These are phyloP conservation scores for Nemania serpens DNA, from an alignment of 2,329 filamentous ascomycete genomes.

Conservation along the genomic window DNA sequence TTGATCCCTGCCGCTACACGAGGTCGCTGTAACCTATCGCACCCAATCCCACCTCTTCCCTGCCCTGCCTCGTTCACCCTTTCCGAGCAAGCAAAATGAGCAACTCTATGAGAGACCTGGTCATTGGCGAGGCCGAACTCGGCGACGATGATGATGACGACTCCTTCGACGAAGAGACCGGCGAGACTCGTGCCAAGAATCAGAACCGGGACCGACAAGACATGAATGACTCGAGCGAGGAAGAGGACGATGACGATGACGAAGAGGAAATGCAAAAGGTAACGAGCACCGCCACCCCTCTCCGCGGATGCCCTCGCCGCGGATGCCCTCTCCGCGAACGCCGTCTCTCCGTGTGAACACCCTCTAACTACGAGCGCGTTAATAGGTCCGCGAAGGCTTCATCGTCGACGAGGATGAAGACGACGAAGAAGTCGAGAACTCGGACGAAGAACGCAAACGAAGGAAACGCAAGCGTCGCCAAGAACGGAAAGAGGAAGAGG, in stretches of 20 bases:
- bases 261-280: slow-evolving; percentile 82
- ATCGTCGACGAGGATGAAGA: slow-evolving; percentile 92
- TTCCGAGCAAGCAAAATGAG: slow-evolving; percentile 57
- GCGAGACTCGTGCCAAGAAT: slow-evolving; percentile 57
- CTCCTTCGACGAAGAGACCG: slow-evolving; percentile 77
- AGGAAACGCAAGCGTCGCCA: slow-evolving; percentile 75
- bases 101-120: slow-evolving; percentile 71
- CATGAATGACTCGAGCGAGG: slow-evolving; percentile 85
- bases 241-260: slow-evolving; percentile 91
- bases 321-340: too few relatives aligned
- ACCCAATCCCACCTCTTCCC: background rate
- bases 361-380: slow-evolving; percentile 27
- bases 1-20: background rate
- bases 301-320: too few relatives aligned
- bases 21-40: background rate
- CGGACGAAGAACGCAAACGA: slow-evolving; percentile 63
- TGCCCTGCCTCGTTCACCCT: background rate
- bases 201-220: slow-evolving; percentile 49
- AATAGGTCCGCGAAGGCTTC: slow-evolving; percentile 87
- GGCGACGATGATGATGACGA: slow-evolving; percentile 86
- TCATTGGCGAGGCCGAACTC: slow-evolving; percentile 84
- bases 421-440: slow-evolving; percentile 67
- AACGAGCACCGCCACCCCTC: slow-evolving; percentile 36
- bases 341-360: too few relatives aligned
- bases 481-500: slow-evolving; percentile 83